These are phyloP conservation scores for Vanrija sp. DNA, from an alignment of 1,284 basidiomycete genomes.

Conservation along the genomic window DNA sequence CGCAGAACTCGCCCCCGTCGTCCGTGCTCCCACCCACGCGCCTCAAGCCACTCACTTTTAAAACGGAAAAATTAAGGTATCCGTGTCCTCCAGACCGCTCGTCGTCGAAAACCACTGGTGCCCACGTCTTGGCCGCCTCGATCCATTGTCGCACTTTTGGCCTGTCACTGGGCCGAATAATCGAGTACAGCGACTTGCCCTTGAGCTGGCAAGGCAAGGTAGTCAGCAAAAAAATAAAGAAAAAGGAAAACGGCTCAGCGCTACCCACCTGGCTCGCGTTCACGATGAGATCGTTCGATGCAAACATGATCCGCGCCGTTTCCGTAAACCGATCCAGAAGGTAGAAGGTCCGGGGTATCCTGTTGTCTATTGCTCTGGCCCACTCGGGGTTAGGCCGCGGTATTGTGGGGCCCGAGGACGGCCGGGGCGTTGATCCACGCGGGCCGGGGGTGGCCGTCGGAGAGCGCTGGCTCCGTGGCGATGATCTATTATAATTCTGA, in stretches of 20 bases:
- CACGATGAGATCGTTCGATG: constrained; percentile 38
- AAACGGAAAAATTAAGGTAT: constrained; percentile 32
- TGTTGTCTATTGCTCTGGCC: too few species aligned
- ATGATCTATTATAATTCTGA: too few species aligned
- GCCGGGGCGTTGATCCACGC: too few species aligned
- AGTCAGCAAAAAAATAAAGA: not conserved
- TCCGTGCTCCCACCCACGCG: too few species aligned
- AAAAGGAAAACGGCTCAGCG: not conserved
- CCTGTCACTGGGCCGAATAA: constrained; percentile 34
- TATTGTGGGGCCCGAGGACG: too few species aligned
- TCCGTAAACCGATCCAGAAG: constrained; percentile 42
- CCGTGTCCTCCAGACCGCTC: constrained; percentile 32
- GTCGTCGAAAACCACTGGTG: constrained; percentile 30
- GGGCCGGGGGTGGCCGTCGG: too few species aligned
- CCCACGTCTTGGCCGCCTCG: constrained; percentile 35
- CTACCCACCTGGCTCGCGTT: constrained; percentile 23
- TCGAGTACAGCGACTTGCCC: constrained; percentile 34
- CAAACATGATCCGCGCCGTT: constrained; percentile 32
- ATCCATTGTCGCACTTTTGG: constrained; percentile 31
- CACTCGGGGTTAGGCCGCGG: too few species aligned
- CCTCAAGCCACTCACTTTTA: constrained; percentile 24
- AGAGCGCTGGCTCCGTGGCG: too few species aligned
- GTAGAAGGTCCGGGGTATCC: constrained; percentile 32
- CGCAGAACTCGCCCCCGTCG: too few species aligned
- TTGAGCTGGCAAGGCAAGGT: constrained; percentile 16